Conservation (phyloP, 331 rosid species). For the Spiraea crenata region DNA sequence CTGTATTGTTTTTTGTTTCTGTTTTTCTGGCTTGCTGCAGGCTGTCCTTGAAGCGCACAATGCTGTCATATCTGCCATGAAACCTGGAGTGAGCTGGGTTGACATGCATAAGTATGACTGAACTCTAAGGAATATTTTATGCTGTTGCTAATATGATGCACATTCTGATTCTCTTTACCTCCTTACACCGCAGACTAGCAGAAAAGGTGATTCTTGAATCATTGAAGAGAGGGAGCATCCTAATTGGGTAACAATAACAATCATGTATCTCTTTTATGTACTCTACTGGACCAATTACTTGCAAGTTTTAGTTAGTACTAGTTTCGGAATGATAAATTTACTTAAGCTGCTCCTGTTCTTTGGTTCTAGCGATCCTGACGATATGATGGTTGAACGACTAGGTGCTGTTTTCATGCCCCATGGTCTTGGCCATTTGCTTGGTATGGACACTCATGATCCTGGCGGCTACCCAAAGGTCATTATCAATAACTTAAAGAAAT, state of each 20-base stretch:
- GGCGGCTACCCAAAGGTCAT: constrained; percentile 84
- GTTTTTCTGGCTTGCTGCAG: constrained; percentile 41
- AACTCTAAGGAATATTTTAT: background rate
- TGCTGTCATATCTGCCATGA: constrained; percentile 73
- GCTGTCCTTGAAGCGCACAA: constrained; percentile 92
- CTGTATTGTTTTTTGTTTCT: constrained; percentile 3
- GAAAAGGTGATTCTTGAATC: constrained; percentile 77
- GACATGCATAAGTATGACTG: constrained; percentile 82
- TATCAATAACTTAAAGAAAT: constrained; percentile 19
- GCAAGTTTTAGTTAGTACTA: constrained; percentile 19
- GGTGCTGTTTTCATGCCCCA: constrained; percentile 95
- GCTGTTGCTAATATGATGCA: background rate
- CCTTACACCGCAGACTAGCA: constrained; percentile 61
- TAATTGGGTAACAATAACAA: constrained; percentile 60
- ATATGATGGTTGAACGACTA: constrained; percentile 59
- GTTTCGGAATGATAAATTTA: constrained; percentile 2
- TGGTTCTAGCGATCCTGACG: constrained; percentile 62
- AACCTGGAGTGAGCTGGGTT: constrained; percentile 79
- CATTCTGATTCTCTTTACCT: constrained; percentile 26
- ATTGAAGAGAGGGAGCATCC: constrained; percentile 46
- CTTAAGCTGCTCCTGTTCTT: constrained; percentile 11
- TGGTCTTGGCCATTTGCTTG: constrained; percentile 96
- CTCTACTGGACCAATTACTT: constrained; percentile 11
- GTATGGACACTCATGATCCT: constrained; percentile 89
- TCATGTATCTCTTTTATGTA: constrained; percentile 5